phyloP scores from a whole-genome alignment of 805 yeast species.

The Pichia scutulata region DNA sequence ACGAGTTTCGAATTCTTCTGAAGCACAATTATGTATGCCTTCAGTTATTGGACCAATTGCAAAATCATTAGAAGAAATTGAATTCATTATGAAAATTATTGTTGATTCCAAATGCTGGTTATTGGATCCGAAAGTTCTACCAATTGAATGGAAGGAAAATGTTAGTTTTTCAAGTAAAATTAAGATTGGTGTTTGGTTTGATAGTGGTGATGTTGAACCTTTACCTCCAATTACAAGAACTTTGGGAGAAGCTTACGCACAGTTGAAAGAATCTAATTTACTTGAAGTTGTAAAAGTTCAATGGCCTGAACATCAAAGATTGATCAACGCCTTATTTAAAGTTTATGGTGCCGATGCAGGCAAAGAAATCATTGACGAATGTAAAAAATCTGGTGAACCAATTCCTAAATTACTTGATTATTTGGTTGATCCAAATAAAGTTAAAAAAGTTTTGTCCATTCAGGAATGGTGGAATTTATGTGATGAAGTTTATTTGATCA shows the following conservation, averaged over 20 bases:
- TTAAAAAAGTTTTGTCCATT: constrained; percentile 8
- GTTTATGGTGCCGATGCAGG: constrained; percentile 40
- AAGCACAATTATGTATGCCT: constrained; percentile 48
- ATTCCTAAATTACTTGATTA: constrained; percentile 13
- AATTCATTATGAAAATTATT: constrained; percentile 38
- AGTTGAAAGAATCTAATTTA: constrained; percentile 28
- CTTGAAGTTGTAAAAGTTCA: constrained; percentile 45
- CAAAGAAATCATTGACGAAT: constrained; percentile 15
- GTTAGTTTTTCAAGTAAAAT: constrained; percentile 27
- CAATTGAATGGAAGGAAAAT: constrained; percentile 38
- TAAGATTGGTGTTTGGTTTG: constrained; percentile 35
- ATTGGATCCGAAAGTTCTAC: constrained; percentile 37
- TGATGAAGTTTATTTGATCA: constrained; percentile 25
- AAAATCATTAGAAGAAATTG: constrained; percentile 41
- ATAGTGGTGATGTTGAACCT: constrained; percentile 37
- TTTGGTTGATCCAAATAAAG: constrained; percentile 7
- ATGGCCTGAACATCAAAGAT: constrained; percentile 31
- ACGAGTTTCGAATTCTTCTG: constrained; percentile 33
- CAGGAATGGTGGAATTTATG: constrained; percentile 36
- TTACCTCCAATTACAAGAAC: constrained; percentile 49
- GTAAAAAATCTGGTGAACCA: constrained; percentile 22
- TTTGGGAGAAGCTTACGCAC: constrained; percentile 23
- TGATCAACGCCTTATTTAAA: constrained; percentile 17
- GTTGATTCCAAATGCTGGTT: constrained; percentile 32
- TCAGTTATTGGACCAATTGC: constrained; percentile 52